phyloP scores from a whole-genome alignment of 257 asterid species.

The Solanum acaule region DNA sequence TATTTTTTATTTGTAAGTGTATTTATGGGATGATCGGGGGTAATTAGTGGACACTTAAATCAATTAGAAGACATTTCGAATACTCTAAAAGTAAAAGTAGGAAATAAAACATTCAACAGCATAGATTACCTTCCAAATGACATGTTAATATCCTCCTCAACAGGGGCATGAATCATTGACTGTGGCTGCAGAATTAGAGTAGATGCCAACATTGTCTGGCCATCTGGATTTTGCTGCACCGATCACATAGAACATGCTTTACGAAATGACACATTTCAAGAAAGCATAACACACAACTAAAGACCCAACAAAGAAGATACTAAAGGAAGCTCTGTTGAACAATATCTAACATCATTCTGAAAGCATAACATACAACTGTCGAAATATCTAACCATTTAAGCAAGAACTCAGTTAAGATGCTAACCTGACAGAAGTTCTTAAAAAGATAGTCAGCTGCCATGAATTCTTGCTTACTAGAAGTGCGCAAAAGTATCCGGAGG shows the following conservation, averaged over 20 bases:
- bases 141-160: slow-evolving; percentile 85
- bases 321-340: background rate
- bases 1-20: background rate
- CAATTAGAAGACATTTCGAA: background rate
- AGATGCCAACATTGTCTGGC: slow-evolving; percentile 86
- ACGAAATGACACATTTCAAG: background rate
- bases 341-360: background rate
- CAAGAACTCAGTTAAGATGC: slow-evolving; percentile 3
- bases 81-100: background rate
- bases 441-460: slow-evolving; percentile 79
- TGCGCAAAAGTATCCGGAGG: slow-evolving; percentile 66
- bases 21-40: background rate
- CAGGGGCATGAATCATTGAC: slow-evolving; percentile 48
- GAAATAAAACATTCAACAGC: background rate
- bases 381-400: background rate
- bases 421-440: slow-evolving; percentile 88
- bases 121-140: slow-evolving; percentile 80
- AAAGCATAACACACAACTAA: background rate
- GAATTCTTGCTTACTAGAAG: slow-evolving; percentile 81
- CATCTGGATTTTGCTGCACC: slow-evolving; percentile 71
- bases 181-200: slow-evolving; percentile 80
- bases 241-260: slow-evolving; percentile 5
- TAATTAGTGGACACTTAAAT: background rate
- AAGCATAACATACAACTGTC: background rate
- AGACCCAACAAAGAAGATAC: background rate